phyloP scores from a whole-genome alignment of 306 rosid species.

The Lathyrus sativus region DNA sequence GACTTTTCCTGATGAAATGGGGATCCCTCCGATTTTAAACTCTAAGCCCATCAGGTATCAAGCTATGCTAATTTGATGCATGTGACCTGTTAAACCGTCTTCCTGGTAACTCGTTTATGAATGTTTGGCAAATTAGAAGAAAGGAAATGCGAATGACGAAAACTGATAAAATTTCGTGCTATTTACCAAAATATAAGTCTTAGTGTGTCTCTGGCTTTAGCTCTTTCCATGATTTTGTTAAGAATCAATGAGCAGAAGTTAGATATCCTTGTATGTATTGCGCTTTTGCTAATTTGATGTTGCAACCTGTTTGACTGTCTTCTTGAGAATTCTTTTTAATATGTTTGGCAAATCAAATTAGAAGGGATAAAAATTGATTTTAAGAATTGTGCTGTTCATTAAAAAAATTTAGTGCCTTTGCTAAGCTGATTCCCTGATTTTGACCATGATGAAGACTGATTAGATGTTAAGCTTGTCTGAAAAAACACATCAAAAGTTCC shows the following conservation, averaged over 20 bases:
- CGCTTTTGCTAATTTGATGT: constrained; percentile 31
- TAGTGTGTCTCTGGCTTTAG: constrained; percentile 18
- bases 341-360: constrained; percentile 13
- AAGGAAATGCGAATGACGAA: constrained; percentile 19
- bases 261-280: constrained; percentile 4
- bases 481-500: constrained; percentile 1
- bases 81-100: constrained; percentile 15
- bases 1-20: constrained; percentile 83
- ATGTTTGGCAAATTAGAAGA: constrained; percentile 22
- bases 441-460: constrained; percentile 11
- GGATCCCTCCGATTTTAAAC: constrained; percentile 68
- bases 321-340: constrained; percentile 1
- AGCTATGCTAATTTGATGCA: constrained; percentile 29
- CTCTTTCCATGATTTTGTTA: constrained; percentile 21
- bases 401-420: neutral
- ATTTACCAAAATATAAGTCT: neutral
- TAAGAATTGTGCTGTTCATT: constrained; percentile 10
- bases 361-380: constrained; percentile 8
- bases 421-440: constrained; percentile 31
- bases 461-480: constrained; percentile 25
- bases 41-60: constrained; percentile 41
- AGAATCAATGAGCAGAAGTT: constrained; percentile 8
- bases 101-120: constrained; percentile 23
- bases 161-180: constrained; percentile 11
- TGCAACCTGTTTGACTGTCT: constrained; percentile 6